Percentiles rank a stretch among this genome's conserved stretches.
Evolutionary conservation across 2,329 filamentous ascomycete species (phyloP).

Genomic region (Helminthosporium solani): DNA sequence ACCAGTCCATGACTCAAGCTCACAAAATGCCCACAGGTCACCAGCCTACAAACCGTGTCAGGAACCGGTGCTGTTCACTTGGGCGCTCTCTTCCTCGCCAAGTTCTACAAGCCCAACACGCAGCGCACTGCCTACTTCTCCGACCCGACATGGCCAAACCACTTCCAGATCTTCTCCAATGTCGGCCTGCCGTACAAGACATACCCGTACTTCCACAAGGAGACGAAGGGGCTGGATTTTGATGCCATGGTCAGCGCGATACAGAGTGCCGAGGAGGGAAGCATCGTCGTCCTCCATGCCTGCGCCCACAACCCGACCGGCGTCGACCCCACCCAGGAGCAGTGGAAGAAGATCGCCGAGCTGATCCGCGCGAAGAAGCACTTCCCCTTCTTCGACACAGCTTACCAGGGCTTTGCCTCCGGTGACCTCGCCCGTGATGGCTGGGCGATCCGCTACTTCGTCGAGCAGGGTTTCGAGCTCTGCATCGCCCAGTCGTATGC

Average conservation of each 20-base stretch:
- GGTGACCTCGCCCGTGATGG: constrained; percentile 83
- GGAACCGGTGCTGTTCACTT: constrained; percentile 94
- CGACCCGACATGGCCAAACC: constrained; percentile 96
- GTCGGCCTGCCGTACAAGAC: constrained; percentile 73
- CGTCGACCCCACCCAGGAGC: constrained; percentile 87
- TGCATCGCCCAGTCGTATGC: constrained; percentile 56
- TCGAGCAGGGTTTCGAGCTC: constrained; percentile 80
- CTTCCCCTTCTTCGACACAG: constrained; percentile 98
- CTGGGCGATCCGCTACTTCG: constrained; percentile 90
- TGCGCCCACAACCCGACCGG: constrained; percentile 98
- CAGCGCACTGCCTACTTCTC: constrained; percentile 83
- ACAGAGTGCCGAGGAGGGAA: constrained; percentile 68
- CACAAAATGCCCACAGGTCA: constrained; percentile 49
- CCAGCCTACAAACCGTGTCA: constrained; percentile 91
- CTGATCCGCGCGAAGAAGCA: constrained; percentile 76
- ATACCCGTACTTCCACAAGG: constrained; percentile 91
- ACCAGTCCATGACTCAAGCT: constrained; percentile 26
- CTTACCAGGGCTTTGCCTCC: constrained; percentile 97
- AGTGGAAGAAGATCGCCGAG: constrained; percentile 87
- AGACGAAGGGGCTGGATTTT: constrained; percentile 89
- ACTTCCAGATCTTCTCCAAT: constrained; percentile 97
- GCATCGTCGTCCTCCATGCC: constrained; percentile 87
- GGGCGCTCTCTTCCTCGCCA: constrained; percentile 88
- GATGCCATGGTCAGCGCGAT: constrained; percentile 79
- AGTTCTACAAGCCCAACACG: constrained; percentile 72